Evolutionary conservation across 768 basidiomycete genomes (phyloP).

Genomic region (Trametes cingulata): DNA sequence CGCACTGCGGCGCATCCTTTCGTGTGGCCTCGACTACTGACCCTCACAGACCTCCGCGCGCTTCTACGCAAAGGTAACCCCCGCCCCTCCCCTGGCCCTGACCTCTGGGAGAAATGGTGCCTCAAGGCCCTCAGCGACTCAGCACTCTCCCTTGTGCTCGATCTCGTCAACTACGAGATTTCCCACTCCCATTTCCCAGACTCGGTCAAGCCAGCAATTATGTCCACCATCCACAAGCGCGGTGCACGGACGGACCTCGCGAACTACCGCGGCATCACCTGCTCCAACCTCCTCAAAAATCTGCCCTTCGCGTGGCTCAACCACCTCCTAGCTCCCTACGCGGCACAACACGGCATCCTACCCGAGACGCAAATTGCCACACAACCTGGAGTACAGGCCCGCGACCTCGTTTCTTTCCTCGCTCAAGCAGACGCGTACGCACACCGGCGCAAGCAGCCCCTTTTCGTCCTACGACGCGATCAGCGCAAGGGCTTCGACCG

Average conservation of each 20-base stretch:
- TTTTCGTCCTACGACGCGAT: too few species aligned
- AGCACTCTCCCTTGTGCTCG: slow-evolving; percentile 24
- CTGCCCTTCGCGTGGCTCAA: slow-evolving; percentile 35
- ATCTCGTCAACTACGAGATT: slow-evolving; percentile 33
- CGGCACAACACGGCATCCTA: slow-evolving; percentile 1
- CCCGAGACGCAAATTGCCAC: not conserved
- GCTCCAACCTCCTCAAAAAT: slow-evolving; percentile 31
- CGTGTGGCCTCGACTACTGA: too few species aligned
- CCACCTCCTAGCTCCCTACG: slow-evolving; percentile 25
- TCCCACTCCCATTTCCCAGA: slow-evolving; percentile 29
- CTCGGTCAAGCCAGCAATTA: slow-evolving; percentile 27
- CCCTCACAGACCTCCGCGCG: slow-evolving; percentile 18
- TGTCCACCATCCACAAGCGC: slow-evolving; percentile 34
- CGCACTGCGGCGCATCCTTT: too few species aligned
- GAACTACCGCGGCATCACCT: slow-evolving; percentile 34
- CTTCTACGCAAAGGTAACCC: slow-evolving; percentile 32
- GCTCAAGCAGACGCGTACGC: not conserved
- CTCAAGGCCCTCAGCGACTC: slow-evolving; percentile 29
- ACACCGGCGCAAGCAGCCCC: not conserved
- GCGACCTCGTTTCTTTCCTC: not conserved
- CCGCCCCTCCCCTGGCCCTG: slow-evolving; percentile 34
- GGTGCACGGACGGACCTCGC: slow-evolving; percentile 25
- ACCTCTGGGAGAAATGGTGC: slow-evolving; percentile 40
- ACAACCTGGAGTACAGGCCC: not conserved
- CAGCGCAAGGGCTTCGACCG: not conserved